Evolutionary conservation across 495 filamentous ascomycete genomes (phyloP).

Genomic region (Daldinia grandis): DNA sequence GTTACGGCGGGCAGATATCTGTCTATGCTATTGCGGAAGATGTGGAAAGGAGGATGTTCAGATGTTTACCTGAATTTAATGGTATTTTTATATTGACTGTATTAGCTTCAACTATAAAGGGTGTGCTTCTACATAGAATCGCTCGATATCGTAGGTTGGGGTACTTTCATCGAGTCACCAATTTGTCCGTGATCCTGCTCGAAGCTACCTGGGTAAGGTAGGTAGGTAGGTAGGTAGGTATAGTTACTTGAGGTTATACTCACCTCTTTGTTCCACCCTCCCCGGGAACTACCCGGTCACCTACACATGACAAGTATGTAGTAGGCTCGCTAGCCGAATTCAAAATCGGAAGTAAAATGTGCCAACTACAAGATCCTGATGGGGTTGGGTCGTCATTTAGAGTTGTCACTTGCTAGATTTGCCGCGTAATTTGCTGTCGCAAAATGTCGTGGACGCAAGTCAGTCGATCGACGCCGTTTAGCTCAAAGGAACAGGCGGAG

Average conservation of each 20-base stretch:
- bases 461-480: slow-evolving; percentile 1
- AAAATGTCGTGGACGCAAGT: neutral
- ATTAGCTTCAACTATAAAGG: too few relatives aligned
- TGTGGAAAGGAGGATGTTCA: too few relatives aligned
- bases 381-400: slow-evolving; percentile 3
- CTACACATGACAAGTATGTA: neutral
- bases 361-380: neutral
- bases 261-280: neutral
- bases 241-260: neutral
- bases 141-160: too few relatives aligned
- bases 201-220: too few relatives aligned
- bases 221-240: too few relatives aligned
- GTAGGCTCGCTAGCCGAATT: neutral
- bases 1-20: neutral
- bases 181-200: too few relatives aligned
- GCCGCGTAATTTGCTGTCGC: slow-evolving; percentile 27
- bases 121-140: too few relatives aligned
- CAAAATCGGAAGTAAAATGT: slow-evolving; percentile 4
- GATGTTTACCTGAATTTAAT: too few relatives aligned
- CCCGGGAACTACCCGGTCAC: neutral
- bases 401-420: slow-evolving; percentile 16
- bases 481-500: slow-evolving; percentile 25
- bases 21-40: neutral
- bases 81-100: too few relatives aligned
- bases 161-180: too few relatives aligned